Evolutionary conservation across 345 rosid genomes (phyloP), one percentile per base, ranked within the genome.

Genomic region (Eutrema heterophyllum): DNA sequence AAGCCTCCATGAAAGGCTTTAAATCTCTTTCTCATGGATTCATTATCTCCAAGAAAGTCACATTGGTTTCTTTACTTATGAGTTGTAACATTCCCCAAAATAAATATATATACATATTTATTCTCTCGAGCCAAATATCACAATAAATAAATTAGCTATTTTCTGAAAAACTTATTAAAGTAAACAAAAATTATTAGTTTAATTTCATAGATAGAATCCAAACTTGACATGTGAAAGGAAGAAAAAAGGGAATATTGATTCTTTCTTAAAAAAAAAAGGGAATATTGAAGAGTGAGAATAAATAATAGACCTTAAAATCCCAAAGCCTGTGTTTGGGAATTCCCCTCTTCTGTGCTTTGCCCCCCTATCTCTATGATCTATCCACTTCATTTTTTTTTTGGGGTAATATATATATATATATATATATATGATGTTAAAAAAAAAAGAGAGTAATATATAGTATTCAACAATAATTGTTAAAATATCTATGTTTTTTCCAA

Each of bases 1-100:
- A 81, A 82, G 86, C 79, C 81, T 79, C 46, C 53, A 44, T 27
- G 41, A 32, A 54, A 46, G 80, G 76, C 81, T 73, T 76, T 67
- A 39, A 12, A 2, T 56, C 62, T 56, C 8, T 72, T 35, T 59
- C 49, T 40, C 15, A 67, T 51, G 33, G 45, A 43, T 67, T 75
- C 57, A 75, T 75, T 44, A 24, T 66, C 75, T 70, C 70, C 71
- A 75, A 70, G 67, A 76, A 70, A 76, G 53, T 54, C 53, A 70
- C 66, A 69, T 76, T 68, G 74, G 64, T 75, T 75, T 50, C 79
- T 64, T 55, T 70, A 76, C 53, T 13, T 64, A 21, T 29, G 73
- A 67, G 71, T 69, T 55, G 56, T 60, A 68, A 50, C 79, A 75
- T 75, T 75, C 74, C 64, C 56, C 59, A 9, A 58, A 59, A 33